These are phyloP conservation scores for Porodaedalea pini DNA, from an alignment of 1,284 basidiomycete species.

Conservation along the genomic window DNA sequence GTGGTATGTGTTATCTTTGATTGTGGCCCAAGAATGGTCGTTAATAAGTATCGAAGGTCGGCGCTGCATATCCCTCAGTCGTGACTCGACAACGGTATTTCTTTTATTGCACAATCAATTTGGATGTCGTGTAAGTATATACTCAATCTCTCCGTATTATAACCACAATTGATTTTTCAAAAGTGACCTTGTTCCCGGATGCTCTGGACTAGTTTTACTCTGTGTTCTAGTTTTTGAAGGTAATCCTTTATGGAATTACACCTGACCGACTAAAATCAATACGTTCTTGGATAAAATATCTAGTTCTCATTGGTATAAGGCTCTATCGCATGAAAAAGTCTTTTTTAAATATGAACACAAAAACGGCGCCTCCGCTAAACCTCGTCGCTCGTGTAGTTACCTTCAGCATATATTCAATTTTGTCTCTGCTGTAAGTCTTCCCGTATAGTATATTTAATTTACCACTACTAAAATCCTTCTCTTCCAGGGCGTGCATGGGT, in stretches of 20 bases:
- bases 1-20: constrained; percentile 7
- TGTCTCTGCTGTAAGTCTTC: constrained; percentile 11
- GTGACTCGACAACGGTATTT: constrained; percentile 8
- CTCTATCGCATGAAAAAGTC: constrained; percentile 7
- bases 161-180: not conserved
- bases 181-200: constrained; percentile 16
- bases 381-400: constrained; percentile 9
- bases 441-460: not conserved
- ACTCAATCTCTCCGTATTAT: not conserved
- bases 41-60: constrained; percentile 1
- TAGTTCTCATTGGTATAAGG: constrained; percentile 11
- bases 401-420: constrained; percentile 14
- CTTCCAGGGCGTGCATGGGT: constrained; percentile 13
- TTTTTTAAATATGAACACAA: not conserved
- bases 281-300: not conserved
- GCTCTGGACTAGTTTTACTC: constrained; percentile 8
- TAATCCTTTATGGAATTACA: not conserved
- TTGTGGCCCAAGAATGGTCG: not conserved
- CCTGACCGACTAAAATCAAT: not conserved
- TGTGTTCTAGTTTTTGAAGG: constrained; percentile 11
- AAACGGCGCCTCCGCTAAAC: not conserved
- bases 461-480: not conserved
- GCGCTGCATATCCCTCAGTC: constrained; percentile 5
- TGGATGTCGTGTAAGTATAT: constrained; percentile 11
- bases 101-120: constrained; percentile 18